Evolutionary conservation across 2,329 filamentous ascomycete species (phyloP).

Genomic region (Onygenales sp.): DNA sequence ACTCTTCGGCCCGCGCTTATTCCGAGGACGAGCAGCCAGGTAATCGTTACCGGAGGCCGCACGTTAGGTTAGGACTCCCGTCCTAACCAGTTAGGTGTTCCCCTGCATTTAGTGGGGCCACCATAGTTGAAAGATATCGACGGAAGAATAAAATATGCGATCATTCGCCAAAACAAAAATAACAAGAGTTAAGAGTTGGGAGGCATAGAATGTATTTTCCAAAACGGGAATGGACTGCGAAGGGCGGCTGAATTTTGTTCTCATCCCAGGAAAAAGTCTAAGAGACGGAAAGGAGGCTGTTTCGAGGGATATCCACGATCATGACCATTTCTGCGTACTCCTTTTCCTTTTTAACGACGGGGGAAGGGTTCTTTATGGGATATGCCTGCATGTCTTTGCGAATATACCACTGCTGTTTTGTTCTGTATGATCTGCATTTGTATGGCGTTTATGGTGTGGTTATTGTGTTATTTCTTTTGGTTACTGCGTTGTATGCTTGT

Average conservation of each 20-base stretch:
- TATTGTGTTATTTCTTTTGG: not conserved
- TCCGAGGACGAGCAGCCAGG: slow-evolving; percentile 27
- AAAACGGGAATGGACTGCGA: slow-evolving; percentile 1
- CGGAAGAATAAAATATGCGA: not conserved
- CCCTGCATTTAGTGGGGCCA: not conserved
- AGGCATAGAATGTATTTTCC: slow-evolving; percentile 2
- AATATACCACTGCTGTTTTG: slow-evolving; percentile 5
- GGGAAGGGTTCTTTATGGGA: not conserved
- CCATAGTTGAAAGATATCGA: not conserved
- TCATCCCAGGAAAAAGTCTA: not conserved
- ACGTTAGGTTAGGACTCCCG: slow-evolving; percentile 20
- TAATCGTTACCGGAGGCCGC: slow-evolving; percentile 33
- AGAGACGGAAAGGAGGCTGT: not conserved
- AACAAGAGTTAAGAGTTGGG: not conserved
- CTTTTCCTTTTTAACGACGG: not conserved
- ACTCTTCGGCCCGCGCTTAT: slow-evolving; percentile 25
- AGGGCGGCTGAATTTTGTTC: not conserved
- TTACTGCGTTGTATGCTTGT: not conserved
- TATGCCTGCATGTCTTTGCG: not conserved
- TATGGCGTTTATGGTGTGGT: not conserved
- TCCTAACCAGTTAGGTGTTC: not conserved
- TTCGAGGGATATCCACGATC: not conserved
- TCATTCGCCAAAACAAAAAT: not conserved
- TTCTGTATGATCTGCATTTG: slow-evolving; percentile 3
- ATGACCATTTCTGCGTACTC: not conserved